Percentiles rank a stretch among this genome's conserved stretches.
Evolutionary conservation across 345 rosid genomes (phyloP).

Genomic region (Salix suchowensis): DNA sequence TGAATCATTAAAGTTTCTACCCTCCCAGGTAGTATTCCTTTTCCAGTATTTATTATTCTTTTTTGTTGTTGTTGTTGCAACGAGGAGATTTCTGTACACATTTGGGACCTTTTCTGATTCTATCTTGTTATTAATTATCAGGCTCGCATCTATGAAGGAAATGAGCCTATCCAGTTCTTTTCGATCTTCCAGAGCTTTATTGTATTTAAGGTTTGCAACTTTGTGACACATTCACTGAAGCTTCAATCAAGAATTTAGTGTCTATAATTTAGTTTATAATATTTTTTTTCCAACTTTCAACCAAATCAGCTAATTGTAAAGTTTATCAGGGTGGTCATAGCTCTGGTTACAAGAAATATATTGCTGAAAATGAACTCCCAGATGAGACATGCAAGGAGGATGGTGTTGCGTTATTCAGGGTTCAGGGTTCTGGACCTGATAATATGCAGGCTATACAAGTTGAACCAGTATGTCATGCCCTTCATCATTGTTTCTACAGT

Average conservation of each 20-base stretch:
- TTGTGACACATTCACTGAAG: slow-evolving; percentile 1
- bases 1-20: slow-evolving; percentile 78
- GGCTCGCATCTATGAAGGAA: slow-evolving; percentile 91
- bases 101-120: slow-evolving; percentile 15
- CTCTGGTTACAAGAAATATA: slow-evolving; percentile 70
- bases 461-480: too few species aligned
- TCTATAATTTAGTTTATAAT: background rate
- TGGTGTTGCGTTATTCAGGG: slow-evolving; percentile 74
- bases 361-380: slow-evolving; percentile 69
- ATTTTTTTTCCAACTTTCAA: background rate
- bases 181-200: slow-evolving; percentile 86
- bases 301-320: slow-evolving; percentile 9
- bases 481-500: too few species aligned
- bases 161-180: slow-evolving; percentile 85
- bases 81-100: background rate
- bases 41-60: background rate
- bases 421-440: slow-evolving; percentile 98
- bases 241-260: background rate
- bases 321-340: slow-evolving; percentile 80
- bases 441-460: background rate
- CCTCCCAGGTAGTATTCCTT: slow-evolving; percentile 61
- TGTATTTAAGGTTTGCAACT: slow-evolving; percentile 67
- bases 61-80: background rate
- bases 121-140: slow-evolving; percentile 27
- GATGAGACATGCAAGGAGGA: slow-evolving; percentile 76